phyloP scores from a whole-genome alignment of 805 yeast species.

The Wickerhamomyces ciferrii region DNA sequence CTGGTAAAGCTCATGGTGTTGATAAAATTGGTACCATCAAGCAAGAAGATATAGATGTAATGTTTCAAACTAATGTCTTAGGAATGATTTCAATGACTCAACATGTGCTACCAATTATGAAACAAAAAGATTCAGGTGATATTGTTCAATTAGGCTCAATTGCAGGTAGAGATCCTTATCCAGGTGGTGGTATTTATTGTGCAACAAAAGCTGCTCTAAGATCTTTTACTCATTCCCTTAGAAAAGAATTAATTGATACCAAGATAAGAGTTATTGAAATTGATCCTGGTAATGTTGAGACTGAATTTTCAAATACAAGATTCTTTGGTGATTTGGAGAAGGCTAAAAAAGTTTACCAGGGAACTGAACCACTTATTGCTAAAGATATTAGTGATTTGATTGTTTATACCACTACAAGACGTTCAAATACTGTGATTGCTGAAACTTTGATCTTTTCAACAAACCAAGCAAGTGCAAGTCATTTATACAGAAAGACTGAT shows the following conservation, averaged over 20 bases:
- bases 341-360: conserved; percentile 51
- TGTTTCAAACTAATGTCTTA: conserved; percentile 85
- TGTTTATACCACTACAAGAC: conserved; percentile 50
- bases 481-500: conserved; percentile 44
- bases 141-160: conserved; percentile 72
- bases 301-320: conserved; percentile 58
- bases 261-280: conserved; percentile 60
- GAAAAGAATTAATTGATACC: conserved; percentile 71
- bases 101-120: conserved; percentile 65
- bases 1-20: conserved; percentile 77
- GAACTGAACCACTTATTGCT: conserved; percentile 53
- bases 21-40: conserved; percentile 74
- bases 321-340: conserved; percentile 49
- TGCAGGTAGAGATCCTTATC: conserved; percentile 80
- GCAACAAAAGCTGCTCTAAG: conserved; percentile 74
- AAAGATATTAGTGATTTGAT: conserved; percentile 56
- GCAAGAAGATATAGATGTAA: conserved; percentile 57
- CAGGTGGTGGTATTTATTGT: conserved; percentile 76
- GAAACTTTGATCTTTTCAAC: conserved; percentile 80
- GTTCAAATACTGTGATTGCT: conserved; percentile 53
- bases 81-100: conserved; percentile 86
- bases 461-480: conserved; percentile 77
- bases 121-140: conserved; percentile 63
- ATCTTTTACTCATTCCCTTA: conserved; percentile 62
- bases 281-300: conserved; percentile 67